Evolutionary conservation across 176 grass and related monocot genomes (phyloP).

Genomic region (Oropetium thomaeum): DNA sequence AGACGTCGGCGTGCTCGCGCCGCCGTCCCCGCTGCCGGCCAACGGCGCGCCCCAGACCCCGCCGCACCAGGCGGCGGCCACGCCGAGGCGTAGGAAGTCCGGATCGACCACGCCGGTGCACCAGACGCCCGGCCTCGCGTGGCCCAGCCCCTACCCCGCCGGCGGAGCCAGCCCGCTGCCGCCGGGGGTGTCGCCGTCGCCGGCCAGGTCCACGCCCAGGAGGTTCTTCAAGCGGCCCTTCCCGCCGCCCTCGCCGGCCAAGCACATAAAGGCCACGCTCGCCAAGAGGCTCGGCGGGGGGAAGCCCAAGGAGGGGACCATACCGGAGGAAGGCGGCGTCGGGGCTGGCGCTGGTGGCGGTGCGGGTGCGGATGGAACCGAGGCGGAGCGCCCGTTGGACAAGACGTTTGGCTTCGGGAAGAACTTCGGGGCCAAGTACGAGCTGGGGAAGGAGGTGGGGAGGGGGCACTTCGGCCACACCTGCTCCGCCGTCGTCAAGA

Average conservation of each 20-base stretch:
- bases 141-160: constrained; percentile 73
- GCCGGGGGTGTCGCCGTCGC: constrained; percentile 75
- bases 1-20: neutral
- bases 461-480: constrained; percentile 97
- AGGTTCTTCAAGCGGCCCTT: constrained; percentile 92
- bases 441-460: constrained; percentile 96
- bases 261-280: constrained; percentile 87
- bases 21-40: constrained; percentile 23
- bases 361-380: constrained; percentile 33
- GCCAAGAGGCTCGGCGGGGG: constrained; percentile 65
- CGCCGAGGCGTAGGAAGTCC: constrained; percentile 30
- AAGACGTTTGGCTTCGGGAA: constrained; percentile 87
- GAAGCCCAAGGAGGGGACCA: constrained; percentile 70
- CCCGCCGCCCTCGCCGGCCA: constrained; percentile 91
- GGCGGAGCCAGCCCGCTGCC: constrained; percentile 64
- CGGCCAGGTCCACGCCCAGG: constrained; percentile 75
- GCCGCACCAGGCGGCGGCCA: neutral
- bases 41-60: constrained; percentile 48
- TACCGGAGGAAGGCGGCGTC: constrained; percentile 65
- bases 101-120: constrained; percentile 45
- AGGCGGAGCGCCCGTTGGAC: constrained; percentile 77
- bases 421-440: constrained; percentile 93
- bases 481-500: constrained; percentile 75
- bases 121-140: constrained; percentile 48
- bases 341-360: constrained; percentile 6